Conservation (phyloP, 805 yeast genomes). For the Candida pini region DNA sequence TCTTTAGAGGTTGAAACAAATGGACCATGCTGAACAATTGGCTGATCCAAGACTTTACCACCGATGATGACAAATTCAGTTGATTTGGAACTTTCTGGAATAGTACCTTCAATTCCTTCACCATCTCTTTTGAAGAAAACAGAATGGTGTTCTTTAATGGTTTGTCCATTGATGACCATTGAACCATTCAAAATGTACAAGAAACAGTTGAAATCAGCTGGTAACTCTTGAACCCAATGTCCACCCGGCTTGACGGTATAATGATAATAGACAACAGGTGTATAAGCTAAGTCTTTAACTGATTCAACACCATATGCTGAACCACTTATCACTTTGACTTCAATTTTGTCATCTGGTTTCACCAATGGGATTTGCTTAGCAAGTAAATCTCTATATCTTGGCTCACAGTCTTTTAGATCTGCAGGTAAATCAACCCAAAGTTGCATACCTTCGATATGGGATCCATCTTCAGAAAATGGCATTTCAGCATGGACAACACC, state of each 20-base stretch:
- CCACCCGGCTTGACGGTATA: slow-evolving; percentile 63
- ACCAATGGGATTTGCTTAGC: slow-evolving; percentile 66
- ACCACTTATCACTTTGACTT: slow-evolving; percentile 74
- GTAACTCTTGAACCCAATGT: slow-evolving; percentile 51
- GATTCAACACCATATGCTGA: slow-evolving; percentile 71
- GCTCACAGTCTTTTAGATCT: slow-evolving; percentile 53
- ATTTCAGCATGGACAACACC: slow-evolving; percentile 86
- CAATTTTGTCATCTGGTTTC: slow-evolving; percentile 56
- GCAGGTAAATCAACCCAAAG: slow-evolving; percentile 84
- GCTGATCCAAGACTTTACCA: slow-evolving; percentile 69
- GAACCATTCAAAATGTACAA: slow-evolving; percentile 62
- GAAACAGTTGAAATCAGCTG: slow-evolving; percentile 60
- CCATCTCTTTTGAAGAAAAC: slow-evolving; percentile 71
- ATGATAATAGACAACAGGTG: slow-evolving; percentile 73
- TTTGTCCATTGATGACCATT: slow-evolving; percentile 40
- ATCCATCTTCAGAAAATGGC: slow-evolving; percentile 57
- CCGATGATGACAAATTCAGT: slow-evolving; percentile 71
- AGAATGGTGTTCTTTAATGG: slow-evolving; percentile 40
- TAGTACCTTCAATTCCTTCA: slow-evolving; percentile 48
- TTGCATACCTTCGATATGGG: slow-evolving; percentile 61
- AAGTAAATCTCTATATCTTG: slow-evolving; percentile 74
- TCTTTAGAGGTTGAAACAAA: slow-evolving; percentile 73
- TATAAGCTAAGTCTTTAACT: slow-evolving; percentile 68
- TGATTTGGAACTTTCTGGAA: slow-evolving; percentile 38
- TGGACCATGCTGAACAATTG: slow-evolving; percentile 84